Base-by-base conservation (phyloP, 805 yeast genomes). In the Saturnispora dispora region DNA sequence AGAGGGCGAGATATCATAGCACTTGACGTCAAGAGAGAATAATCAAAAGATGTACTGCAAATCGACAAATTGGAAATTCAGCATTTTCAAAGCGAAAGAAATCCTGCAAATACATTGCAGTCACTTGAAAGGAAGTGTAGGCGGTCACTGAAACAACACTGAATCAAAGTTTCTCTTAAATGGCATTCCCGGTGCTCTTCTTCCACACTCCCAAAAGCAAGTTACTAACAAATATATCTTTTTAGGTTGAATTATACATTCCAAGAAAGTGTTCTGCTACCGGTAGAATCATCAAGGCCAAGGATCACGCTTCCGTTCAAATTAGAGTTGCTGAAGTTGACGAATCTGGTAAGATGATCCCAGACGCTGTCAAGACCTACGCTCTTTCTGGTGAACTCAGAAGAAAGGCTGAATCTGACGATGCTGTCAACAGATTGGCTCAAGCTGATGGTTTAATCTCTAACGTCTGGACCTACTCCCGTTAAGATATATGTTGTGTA, bases 221-320 rank as follows among this genome's bases (percentile, higher is more conserved):
- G 32, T 37, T 56, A 54, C 59, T 56, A 54, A 55, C 60, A 25
- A 25, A 25, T 25, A 45, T 35, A 13, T 22, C 44, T 65, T 66
- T 54, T 49, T 66, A 88, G 97, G 97, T 93, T 78, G 99, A 93
- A 85, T 89, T 93, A 79, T 93, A 93, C 95, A 95, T 91, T 78
- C 99, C 99, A 82, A 88, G 99, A 85, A 93, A 93, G 83, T 93
- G 99, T 84, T 93, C 99, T 79, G 99, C 99, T 73, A 89, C 99
- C 79, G 90, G 89, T 96, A 89, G 97, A 83, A 89, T 93, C 81
- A 90, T 93, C 85, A 89, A 88, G 83, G 90, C 99, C 71, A 90
- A 93, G 83, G 99, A 93, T 80, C 99, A 93, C 78, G 93, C 97
- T 66, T 87, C 98, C 61, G 97, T 93, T 68, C 99, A 93, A 81